These are phyloP conservation scores for Diaporthe citri DNA, from an alignment of 2,329 filamentous ascomycete species.

Conservation along the genomic window DNA sequence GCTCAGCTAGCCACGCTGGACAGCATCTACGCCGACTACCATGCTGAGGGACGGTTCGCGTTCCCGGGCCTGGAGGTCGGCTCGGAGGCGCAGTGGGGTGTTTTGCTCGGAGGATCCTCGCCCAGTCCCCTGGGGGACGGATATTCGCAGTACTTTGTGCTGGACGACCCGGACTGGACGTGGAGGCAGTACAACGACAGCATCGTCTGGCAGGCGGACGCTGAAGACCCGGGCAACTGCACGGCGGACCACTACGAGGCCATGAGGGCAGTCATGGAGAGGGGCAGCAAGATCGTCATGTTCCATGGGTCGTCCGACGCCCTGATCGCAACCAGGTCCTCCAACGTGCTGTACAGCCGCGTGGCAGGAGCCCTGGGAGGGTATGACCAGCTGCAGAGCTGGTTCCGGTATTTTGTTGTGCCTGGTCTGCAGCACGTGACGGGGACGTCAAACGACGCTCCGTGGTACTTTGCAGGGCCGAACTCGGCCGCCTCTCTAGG, in stretches of 20 bases:
- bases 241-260: constrained; percentile 47
- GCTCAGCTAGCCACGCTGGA: constrained; percentile 52
- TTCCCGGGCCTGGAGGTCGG: constrained; percentile 56
- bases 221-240: constrained; percentile 46
- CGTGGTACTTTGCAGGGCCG: constrained; percentile 51
- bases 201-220: constrained; percentile 45
- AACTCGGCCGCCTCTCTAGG: constrained; percentile 46
- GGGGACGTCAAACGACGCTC: constrained; percentile 48
- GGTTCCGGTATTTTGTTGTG: constrained; percentile 64
- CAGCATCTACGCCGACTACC: constrained; percentile 48
- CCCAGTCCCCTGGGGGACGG: constrained; percentile 44
- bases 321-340: constrained; percentile 49
- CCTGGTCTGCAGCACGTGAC: constrained; percentile 65
- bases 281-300: constrained; percentile 56
- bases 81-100: constrained; percentile 53
- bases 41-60: constrained; percentile 42
- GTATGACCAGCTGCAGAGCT: constrained; percentile 54
- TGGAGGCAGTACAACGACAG: constrained; percentile 48
- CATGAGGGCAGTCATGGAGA: constrained; percentile 46
- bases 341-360: constrained; percentile 50
- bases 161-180: constrained; percentile 47
- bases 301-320: constrained; percentile 58
- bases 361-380: constrained; percentile 53
- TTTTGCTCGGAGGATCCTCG: constrained; percentile 41
- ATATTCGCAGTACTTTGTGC: constrained; percentile 47